These are phyloP conservation scores for Stromatinia cepivora DNA, from an alignment of 2,329 filamentous ascomycete genomes.

Conservation along the genomic window DNA sequence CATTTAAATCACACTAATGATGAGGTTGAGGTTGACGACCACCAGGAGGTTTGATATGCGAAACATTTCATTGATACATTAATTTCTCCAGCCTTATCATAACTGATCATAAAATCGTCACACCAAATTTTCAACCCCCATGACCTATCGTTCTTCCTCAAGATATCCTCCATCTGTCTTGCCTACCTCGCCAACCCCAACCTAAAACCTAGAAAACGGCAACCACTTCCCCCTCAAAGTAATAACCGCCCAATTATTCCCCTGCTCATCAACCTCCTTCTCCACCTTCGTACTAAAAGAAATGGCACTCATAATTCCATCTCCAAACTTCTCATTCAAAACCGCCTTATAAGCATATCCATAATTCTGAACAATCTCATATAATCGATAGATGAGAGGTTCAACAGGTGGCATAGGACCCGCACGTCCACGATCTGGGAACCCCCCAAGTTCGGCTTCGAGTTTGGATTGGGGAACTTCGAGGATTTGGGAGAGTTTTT, in stretches of 20 bases:
- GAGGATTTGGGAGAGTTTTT: conserved; percentile 66
- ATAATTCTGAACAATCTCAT: conserved; percentile 96
- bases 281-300: conserved; percentile 88
- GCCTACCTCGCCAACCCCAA: too few relatives aligned
- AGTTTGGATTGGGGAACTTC: conserved; percentile 58
- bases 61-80: conserved; percentile 6
- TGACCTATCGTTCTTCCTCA: background rate
- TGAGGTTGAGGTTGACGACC: background rate
- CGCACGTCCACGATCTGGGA: conserved; percentile 76
- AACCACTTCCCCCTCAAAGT: conserved; percentile 80
- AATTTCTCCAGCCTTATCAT: background rate
- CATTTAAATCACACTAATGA: background rate
- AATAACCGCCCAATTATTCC: conserved; percentile 81
- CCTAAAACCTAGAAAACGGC: conserved; percentile 21
- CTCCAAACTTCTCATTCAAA: conserved; percentile 90
- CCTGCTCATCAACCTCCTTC: conserved; percentile 86
- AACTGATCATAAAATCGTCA: background rate
- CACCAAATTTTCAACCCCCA: background rate
- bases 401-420: conserved; percentile 84
- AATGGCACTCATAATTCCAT: conserved; percentile 97
- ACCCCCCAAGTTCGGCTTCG: conserved; percentile 64
- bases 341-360: conserved; percentile 95
- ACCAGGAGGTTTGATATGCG: background rate
- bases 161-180: background rate
- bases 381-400: conserved; percentile 85